Evolutionary conservation across 164 flowering plant species (phyloP).

Genomic region (Vitis riparia): DNA sequence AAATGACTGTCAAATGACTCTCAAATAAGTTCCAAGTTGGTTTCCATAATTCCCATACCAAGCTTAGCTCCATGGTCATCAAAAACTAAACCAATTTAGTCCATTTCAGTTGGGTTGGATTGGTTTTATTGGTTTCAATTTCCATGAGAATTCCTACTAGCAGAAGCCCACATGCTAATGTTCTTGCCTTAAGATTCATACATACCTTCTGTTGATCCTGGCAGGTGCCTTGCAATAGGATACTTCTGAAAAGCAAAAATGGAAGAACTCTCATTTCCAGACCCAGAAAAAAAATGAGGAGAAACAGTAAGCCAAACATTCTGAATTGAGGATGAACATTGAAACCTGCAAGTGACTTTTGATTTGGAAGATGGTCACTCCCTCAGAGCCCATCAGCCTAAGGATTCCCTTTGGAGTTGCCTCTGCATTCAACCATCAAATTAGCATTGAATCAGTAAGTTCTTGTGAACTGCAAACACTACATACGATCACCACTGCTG

Average conservation of each 20-base stretch:
- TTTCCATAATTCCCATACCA: too few species aligned
- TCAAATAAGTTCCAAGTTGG: too few species aligned
- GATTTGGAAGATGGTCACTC: slow-evolving; percentile 65
- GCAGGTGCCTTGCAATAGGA: slow-evolving; percentile 53
- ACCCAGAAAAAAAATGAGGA: too few species aligned
- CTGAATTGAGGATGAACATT: not conserved
- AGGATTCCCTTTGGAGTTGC: slow-evolving; percentile 72
- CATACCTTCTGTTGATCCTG: slow-evolving; percentile 49
- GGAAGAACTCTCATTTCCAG: not conserved
- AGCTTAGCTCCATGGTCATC: too few species aligned
- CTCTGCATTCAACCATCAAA: slow-evolving; percentile 31
- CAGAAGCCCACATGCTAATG: too few species aligned
- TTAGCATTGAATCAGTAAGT: slow-evolving; percentile 7
- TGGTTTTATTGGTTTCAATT: too few species aligned
- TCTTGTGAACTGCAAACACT: not conserved
- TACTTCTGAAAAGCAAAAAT: slow-evolving; percentile 45
- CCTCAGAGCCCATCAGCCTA: slow-evolving; percentile 55
- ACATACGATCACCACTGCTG: too few species aligned
- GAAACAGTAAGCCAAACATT: not conserved
- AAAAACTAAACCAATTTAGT: too few species aligned
- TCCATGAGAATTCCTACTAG: too few species aligned
- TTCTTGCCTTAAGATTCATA: not conserved
- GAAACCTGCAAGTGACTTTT: slow-evolving; percentile 71
- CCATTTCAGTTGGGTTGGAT: too few species aligned
- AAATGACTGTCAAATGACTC: too few species aligned